A percentile compares a stretch with the other conserved stretches of the same genome.
Conservation (phyloP, 768 basidiomycete species). For the Hydnum rufescens region DNA sequence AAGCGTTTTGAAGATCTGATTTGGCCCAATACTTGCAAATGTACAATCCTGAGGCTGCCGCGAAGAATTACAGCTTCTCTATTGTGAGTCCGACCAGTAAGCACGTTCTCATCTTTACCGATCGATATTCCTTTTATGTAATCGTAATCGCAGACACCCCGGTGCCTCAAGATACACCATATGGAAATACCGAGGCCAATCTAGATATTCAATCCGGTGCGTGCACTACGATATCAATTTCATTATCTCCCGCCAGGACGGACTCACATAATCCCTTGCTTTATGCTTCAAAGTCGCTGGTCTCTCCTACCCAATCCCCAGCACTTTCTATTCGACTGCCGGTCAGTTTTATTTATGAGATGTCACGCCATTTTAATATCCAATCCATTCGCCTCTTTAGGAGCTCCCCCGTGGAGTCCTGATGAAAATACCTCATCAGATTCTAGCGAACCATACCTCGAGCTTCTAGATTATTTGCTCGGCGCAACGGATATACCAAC, state of each 20-base stretch:
- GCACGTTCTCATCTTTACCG: not conserved
- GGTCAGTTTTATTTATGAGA: conserved; percentile 26
- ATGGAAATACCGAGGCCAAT: conserved; percentile 42
- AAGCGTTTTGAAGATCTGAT: conserved; percentile 29
- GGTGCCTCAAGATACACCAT: not conserved
- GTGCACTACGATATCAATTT: not conserved
- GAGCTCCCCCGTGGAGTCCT: conserved; percentile 37
- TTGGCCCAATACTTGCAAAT: conserved; percentile 31
- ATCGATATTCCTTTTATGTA: not conserved
- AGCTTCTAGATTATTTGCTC: conserved; percentile 31
- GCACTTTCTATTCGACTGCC: not conserved
- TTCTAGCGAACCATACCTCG: conserved; percentile 1
- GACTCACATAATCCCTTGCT: too few relatives aligned
- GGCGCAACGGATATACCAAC: conserved; percentile 25
- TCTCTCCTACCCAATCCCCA: not conserved
- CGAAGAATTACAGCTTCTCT: conserved; percentile 20
- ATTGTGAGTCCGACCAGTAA: not conserved
- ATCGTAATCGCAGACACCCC: not conserved
- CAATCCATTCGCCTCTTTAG: conserved; percentile 23
- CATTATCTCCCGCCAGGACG: too few relatives aligned
- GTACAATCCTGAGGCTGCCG: conserved; percentile 28
- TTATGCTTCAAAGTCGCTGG: not conserved
- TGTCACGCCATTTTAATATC: not conserved
- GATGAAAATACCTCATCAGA: conserved; percentile 21
- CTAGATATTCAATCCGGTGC: conserved; percentile 35